phyloP scores from a whole-genome alignment of 768 basidiomycete species.

The Clitopilus passeckerianus region DNA sequence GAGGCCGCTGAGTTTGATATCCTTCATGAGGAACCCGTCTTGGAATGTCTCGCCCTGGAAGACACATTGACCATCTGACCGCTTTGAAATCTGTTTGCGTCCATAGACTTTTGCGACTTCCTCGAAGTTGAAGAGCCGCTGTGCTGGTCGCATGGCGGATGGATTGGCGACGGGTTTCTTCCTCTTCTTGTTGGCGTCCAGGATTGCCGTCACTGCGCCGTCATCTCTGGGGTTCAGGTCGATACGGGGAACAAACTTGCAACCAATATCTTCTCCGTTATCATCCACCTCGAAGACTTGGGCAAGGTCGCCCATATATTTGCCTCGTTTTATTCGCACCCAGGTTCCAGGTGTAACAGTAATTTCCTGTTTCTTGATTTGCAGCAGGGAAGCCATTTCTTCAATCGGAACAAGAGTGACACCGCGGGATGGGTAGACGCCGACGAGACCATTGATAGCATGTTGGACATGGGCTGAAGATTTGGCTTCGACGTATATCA shows the following conservation, averaged over 20 bases:
- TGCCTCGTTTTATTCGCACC: constrained; percentile 93
- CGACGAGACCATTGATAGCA: constrained; percentile 88
- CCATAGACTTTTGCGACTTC: constrained; percentile 87
- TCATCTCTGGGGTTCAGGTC: constrained; percentile 92
- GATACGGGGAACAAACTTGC: constrained; percentile 96
- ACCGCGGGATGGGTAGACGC: constrained; percentile 81
- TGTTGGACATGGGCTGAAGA: constrained; percentile 80
- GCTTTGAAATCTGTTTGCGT: constrained; percentile 67
- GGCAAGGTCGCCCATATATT: constrained; percentile 91
- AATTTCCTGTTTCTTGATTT: constrained; percentile 92
- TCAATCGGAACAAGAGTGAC: constrained; percentile 88
- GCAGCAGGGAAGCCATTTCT: constrained; percentile 95
- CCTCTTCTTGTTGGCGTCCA: constrained; percentile 52
- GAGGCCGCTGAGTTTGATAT: constrained; percentile 77
- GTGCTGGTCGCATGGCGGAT: constrained; percentile 76
- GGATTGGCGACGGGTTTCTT: constrained; percentile 55
- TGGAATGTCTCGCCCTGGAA: constrained; percentile 94
- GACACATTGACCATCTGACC: constrained; percentile 65
- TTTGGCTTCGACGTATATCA: constrained; percentile 95
- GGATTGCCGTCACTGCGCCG: constrained; percentile 39
- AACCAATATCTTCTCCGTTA: constrained; percentile 86
- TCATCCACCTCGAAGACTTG: constrained; percentile 94
- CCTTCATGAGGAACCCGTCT: constrained; percentile 95
- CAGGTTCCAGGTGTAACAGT: constrained; percentile 84
- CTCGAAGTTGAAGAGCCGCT: constrained; percentile 90